Evolutionary conservation across 2,329 filamentous ascomycete genomes (phyloP), one percentile per base, ranked within the genome.

Genomic region (Huntiella decipiens): DNA sequence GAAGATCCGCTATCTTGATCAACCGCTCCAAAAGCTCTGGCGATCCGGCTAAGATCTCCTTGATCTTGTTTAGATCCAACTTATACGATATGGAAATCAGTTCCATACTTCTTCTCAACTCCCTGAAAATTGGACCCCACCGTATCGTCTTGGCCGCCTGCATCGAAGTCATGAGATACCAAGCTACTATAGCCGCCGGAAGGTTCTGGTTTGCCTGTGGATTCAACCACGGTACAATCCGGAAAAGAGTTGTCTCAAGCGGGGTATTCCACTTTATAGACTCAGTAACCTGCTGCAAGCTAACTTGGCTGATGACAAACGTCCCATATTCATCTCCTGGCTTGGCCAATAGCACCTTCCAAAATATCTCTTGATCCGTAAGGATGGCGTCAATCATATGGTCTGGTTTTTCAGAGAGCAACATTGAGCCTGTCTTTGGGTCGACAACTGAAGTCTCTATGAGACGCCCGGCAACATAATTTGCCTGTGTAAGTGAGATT

Each of bases 351-450:
- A 49, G 22, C 13, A 49, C 15, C 19, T 40, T 49, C 47, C 47
- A 49, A 19, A 49, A 49, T 22, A 44, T 38, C 4, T 49, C 44
- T 15, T 44, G 48, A 22, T 50, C 48, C 34, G 38, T 19, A 8
- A 44, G 16, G 3, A 50, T 22, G 22, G 34, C 45, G 19, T 43
- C 44, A 15, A 36, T 19, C 8, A 43, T 7, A 4, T n/a, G 12
- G 1, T 40, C 17, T n/a, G 39, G 28, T 7, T 22, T 10, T 39
- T 33, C 40, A 8, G 16, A 28, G 13, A 43, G 10, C 13, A 17
- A 11, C 38, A 12, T 12, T 13, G 13, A 7, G 10, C 3, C 8
- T 4, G 28, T 15, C 5, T 16, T 12, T 33, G 33, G 13, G n/a
- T 33, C 13, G 8, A 13, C 2, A 4, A 17, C 7, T 4, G 40